A percentile compares a stretch with the other conserved stretches of the same genome.
Evolutionary conservation across 2,329 filamentous ascomycete genomes (phyloP).

Genomic region (Claviceps citrina): DNA sequence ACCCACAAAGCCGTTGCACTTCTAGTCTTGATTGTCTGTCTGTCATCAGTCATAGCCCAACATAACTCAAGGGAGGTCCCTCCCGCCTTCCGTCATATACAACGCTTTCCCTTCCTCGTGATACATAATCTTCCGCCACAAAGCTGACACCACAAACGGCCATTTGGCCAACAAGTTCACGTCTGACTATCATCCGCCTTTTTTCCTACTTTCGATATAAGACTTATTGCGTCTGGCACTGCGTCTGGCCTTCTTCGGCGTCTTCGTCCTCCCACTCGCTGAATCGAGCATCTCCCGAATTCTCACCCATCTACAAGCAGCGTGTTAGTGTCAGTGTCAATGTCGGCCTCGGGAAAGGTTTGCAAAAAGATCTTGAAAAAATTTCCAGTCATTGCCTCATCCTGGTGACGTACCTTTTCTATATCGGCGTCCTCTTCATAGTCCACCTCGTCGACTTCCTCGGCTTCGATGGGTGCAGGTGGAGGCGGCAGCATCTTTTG

Average conservation of each 20-base stretch:
- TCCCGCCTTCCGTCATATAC: too few species aligned
- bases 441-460: constrained; percentile 73
- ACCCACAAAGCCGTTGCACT: too few species aligned
- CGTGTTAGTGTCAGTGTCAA: constrained; percentile 8
- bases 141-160: not conserved
- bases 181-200: too few species aligned
- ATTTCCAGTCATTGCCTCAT: too few species aligned
- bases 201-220: not conserved
- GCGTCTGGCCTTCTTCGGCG: constrained; percentile 48
- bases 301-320: constrained; percentile 47
- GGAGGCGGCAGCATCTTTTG: constrained; percentile 60
- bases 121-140: too few species aligned
- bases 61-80: not conserved
- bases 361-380: not conserved
- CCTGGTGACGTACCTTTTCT: constrained; percentile 60
- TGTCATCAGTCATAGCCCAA: not conserved
- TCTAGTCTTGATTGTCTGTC: too few species aligned
- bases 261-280: constrained; percentile 59
- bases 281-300: constrained; percentile 51
- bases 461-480: constrained; percentile 44
- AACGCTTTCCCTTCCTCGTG: too few species aligned
- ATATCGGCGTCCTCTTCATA: constrained; percentile 73
- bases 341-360: not conserved
- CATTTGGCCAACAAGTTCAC: not conserved
- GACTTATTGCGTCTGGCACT: constrained; percentile 62